Evolutionary conservation across 2,329 filamentous ascomycete genomes (phyloP), one percentile per base, ranked within the genome.

Genomic region (Orbilia quercus): DNA sequence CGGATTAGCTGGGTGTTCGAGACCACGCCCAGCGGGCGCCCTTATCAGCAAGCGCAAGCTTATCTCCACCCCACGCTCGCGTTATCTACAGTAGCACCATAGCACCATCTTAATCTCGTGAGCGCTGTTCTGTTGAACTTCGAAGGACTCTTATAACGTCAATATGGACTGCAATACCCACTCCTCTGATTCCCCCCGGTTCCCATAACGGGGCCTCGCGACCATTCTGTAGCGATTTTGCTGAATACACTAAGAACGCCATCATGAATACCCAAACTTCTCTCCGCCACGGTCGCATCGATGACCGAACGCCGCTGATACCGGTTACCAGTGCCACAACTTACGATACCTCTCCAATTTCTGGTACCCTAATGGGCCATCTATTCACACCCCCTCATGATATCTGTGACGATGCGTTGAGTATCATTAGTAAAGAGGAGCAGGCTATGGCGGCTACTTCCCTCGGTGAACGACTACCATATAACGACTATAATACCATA

Each of bases 401-500:
- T 2, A 69, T 82, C 80, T 80, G 55, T 79, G 80, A 83, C 65
- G 80, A 82, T 55, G 80, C 81, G 14, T 22, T 11, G 2, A 57
- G 53, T 60, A 80, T 80, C 36, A 78, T 81, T 34, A 84, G 83
- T 12, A 84, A 84, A 64, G 83, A 85, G 50, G 84, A 86, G 75
- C 82, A 82, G 67, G 81, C 82, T 16, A 78, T 86, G 62, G 80
- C 77, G 5, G 79, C 79, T 2, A 83, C 82, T 22, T 80, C 83
- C 1, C 80, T 85, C 9, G 85, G 85, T 44, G 86, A 88, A 77
- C 80, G 85, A 57, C 78, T 87, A 18, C 84, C 85, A 0, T 88
- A 88, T 77, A 87, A 86, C 76, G 84, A 87, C 75, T 88, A 88
- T 75, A 85, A 84, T 6, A 87, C 85, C 0, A 87, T 88, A 66